Conservation (phyloP, 73 alveolate species). For the Stentor coeruleus region DNA sequence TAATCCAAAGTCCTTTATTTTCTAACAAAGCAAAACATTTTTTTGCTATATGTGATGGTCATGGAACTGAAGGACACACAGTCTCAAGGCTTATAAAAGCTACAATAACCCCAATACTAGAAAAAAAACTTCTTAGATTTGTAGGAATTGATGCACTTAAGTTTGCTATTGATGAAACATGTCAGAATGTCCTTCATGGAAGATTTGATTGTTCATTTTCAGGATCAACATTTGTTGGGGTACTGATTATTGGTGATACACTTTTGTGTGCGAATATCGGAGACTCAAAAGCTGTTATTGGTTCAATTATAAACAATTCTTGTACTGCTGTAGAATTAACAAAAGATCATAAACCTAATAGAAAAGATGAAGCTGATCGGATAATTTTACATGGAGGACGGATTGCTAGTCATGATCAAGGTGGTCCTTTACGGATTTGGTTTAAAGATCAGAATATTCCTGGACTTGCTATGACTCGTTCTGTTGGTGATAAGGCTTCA, state of each 20-base stretch:
- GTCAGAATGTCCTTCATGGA: neutral
- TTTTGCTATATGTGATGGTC: slow-evolving; percentile 97
- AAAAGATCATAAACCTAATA: slow-evolving; percentile 95
- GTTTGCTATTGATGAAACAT: no score
- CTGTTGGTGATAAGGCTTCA: slow-evolving; percentile 65
- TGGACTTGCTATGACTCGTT: slow-evolving; percentile 65
- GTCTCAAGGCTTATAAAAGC: slow-evolving; percentile 82
- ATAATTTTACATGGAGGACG: slow-evolving; percentile 70
- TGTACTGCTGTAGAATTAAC: slow-evolving; percentile 73
- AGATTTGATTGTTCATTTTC: slow-evolving; percentile 50
- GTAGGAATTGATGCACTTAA: neutral
- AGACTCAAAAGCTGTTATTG: slow-evolving; percentile 83
- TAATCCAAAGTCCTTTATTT: neutral
- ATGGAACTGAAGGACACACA: slow-evolving; percentile 92
- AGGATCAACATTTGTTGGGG: slow-evolving; percentile 62
- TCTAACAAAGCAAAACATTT: slow-evolving; percentile 53
- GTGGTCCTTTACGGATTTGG: slow-evolving; percentile 64
- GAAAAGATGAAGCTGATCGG: slow-evolving; percentile 87
- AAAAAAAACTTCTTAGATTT: neutral
- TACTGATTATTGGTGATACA: slow-evolving; percentile 32
- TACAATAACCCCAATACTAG: slow-evolving; percentile 50
- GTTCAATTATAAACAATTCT: slow-evolving; percentile 32
- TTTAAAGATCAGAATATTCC: slow-evolving; percentile 62
- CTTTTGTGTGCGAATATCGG: slow-evolving; percentile 84
- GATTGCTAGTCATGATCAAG: slow-evolving; percentile 36